phyloP scores from a whole-genome alignment of 768 basidiomycete species.

The Psilocybe azurescens region DNA sequence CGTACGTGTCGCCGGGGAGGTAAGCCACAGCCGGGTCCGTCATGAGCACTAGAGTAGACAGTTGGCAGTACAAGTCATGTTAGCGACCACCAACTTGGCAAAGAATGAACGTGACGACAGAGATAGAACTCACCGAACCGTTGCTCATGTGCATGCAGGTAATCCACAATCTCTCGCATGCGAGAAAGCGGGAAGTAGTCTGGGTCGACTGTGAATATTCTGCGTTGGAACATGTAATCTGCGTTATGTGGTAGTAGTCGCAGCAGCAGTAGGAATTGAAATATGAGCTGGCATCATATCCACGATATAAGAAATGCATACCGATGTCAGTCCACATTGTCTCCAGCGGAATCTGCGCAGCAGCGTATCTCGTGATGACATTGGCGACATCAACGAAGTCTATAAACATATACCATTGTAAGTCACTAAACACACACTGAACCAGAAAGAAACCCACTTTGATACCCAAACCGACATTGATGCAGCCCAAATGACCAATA shows the following conservation, averaged over 20 bases:
- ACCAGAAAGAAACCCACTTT: slow-evolving; percentile 42
- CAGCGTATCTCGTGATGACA: slow-evolving; percentile 67
- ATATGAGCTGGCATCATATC: neutral
- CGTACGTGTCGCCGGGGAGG: slow-evolving; percentile 51
- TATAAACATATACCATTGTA: slow-evolving; percentile 23
- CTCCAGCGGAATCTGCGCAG: slow-evolving; percentile 68
- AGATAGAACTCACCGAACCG: slow-evolving; percentile 48
- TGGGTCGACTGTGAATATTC: slow-evolving; percentile 72
- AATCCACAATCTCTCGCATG: slow-evolving; percentile 69
- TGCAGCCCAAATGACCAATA: slow-evolving; percentile 79
- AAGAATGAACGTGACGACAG: neutral
- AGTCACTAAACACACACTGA: neutral
- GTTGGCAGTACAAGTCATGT: neutral
- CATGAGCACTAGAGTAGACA: slow-evolving; percentile 58
- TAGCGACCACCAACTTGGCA: neutral
- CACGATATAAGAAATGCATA: slow-evolving; percentile 21
- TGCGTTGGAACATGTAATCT: slow-evolving; percentile 76
- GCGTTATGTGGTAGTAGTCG: neutral
- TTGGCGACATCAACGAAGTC: slow-evolving; percentile 67
- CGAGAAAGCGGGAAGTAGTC: slow-evolving; percentile 66
- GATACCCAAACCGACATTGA: slow-evolving; percentile 75
- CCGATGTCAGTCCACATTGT: slow-evolving; percentile 86
- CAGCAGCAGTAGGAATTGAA: neutral
- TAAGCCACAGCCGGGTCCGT: slow-evolving; percentile 74
- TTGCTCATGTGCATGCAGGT: slow-evolving; percentile 65